Evolutionary conservation across 495 filamentous ascomycete species (phyloP), one percentile per base, ranked within the genome.

Genomic region (Penicillium macrosclerotiorum): DNA sequence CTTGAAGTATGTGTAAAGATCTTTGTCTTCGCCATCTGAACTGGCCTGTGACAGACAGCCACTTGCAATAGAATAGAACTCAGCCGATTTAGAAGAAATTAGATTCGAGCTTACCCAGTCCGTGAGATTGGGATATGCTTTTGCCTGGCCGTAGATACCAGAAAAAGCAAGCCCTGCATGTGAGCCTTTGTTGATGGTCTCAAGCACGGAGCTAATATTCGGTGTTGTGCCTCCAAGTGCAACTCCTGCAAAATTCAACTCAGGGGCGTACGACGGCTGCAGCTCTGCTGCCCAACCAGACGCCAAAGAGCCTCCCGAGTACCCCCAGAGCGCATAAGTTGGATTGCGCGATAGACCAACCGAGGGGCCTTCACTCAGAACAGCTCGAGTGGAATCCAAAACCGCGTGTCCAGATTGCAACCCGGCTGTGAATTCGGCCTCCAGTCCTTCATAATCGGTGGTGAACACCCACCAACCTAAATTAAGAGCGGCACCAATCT

Each of bases 221-320:
- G 59, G 55, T 3, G 48, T 27, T 11, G 48, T 39, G 9, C 75
- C 78, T 27, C 78, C 77, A 2, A 79, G 26, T 1, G 69, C 71
- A 2, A 60, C 61, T 4, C 74, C 71, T 3, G 50, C 55, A 26
- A 79, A 65, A 6, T 52, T 40, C 0, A 82, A 55, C 31, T 79
- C 76, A 0, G 77, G 73, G 12, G 76, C 75, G 39, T 81, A 81
- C 7, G 55, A 31, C 5, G 50, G 55, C 34, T 75, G 71, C 17
- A 79, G 43, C 49, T 78, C 76, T 7, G 66, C 60, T 1, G 76
- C 76, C 54, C 67, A 78, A 36, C 57, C 68, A 23, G 57, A 69
- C 1, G 76, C 73, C 12, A 78, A 50, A 0, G 64, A 53, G 17
- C 76, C 78, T 13, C 78, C 77, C 4, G 71, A 75, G 55, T 79